These are phyloP conservation scores for Solanum arcanum DNA, from an alignment of 257 asterid genomes.

Conservation along the genomic window DNA sequence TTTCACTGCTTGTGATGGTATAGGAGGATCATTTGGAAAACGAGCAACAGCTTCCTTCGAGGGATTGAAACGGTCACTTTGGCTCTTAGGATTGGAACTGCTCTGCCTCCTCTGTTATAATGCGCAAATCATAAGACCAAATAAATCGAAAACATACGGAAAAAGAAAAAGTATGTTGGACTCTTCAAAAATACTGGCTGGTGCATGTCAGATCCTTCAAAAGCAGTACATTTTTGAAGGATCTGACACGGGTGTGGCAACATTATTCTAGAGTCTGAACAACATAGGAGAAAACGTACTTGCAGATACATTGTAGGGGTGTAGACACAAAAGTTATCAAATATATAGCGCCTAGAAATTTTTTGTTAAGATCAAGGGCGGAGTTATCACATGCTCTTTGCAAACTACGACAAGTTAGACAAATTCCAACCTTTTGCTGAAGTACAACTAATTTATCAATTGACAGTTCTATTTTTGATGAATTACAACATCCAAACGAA, in stretches of 20 bases:
- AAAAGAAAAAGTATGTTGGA: neutral
- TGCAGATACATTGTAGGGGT: neutral
- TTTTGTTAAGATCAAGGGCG: neutral
- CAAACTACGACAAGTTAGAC: neutral
- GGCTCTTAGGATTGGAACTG: conserved; percentile 28
- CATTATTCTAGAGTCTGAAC: neutral
- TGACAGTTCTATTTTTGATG: neutral
- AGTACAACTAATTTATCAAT: neutral
- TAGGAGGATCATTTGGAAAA: conserved; percentile 23
- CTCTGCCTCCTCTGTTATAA: conserved; percentile 43
- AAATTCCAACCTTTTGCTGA: neutral
- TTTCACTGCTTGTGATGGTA: conserved; percentile 12
- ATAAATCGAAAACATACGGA: neutral
- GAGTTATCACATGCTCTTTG: neutral
- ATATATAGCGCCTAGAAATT: neutral
- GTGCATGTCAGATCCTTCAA: neutral
- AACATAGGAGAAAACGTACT: neutral
- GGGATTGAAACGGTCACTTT: conserved; percentile 23
- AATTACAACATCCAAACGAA: neutral
- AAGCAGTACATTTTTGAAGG: neutral
- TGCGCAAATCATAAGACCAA: neutral
- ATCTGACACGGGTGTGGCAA: neutral
- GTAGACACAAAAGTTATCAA: neutral
- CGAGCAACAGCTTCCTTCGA: conserved; percentile 25
- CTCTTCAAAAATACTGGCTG: neutral